Evolutionary conservation across 192 early-diverging fungal genomes (phyloP), one percentile per base, ranked within the genome.

Genomic region (Spinellus fusiger): DNA sequence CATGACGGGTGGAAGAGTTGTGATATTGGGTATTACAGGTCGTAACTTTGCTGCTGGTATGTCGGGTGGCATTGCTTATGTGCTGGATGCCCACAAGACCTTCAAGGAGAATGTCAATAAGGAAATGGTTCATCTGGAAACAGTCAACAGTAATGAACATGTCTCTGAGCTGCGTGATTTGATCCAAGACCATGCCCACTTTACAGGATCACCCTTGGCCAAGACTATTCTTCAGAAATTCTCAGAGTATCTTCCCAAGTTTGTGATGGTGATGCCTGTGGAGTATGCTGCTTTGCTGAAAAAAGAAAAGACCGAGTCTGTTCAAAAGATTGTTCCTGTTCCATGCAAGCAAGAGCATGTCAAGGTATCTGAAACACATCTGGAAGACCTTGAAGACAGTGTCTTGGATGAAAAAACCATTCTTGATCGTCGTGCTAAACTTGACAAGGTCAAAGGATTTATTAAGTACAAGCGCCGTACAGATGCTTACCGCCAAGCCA

Each of bases 21-120:
- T 98, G 28, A 84, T 98, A 31, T 79, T 98, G 6, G 96, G 94
- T 62, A 53, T 54, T 26, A 90, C 89, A 20, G 96, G 96, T 10
- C 86, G 94, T 68, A 98, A 98, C 83, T 97, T 98, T 82, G 96
- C 96, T 20, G 96, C 96, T 16, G 96, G 96, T 72, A 98, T 98
- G 96, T 86, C 83, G 64, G 96, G 96, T 49, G 96, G 96, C 69
- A 89, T 96, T 62, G 93, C 96, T 0, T 98, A 98, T 70, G 84
- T 98, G 3, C 76, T 95, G 27, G 94, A 95, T 49, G 29, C 77
- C 6, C 66, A 78, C 29, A 79, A 66, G 47, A 72, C 75, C 54
- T 93, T 96, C 70, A 71, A 69, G 47, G 70, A 59, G 46, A 84
- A 82, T 61, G 89, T 89, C 80, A 98, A 98, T 72, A 80, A 74